phyloP scores from a whole-genome alignment of 2,329 filamentous ascomycete genomes.

The Raffaelea ambrosiae region DNA sequence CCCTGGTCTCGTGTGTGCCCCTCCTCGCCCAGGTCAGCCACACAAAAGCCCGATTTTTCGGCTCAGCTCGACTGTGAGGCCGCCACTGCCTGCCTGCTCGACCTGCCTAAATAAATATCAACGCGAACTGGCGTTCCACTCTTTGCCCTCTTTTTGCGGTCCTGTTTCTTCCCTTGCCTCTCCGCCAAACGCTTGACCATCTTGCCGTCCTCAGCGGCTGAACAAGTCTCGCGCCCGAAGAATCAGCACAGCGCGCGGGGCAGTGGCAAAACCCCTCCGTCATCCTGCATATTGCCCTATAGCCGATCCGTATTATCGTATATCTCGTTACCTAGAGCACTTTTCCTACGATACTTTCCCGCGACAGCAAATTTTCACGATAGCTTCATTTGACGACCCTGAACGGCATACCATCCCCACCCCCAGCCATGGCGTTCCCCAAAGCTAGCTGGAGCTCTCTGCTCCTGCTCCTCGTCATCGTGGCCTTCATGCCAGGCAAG shows the following conservation, averaged over 20 bases:
- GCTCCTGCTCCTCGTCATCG: slow-evolving; percentile 43
- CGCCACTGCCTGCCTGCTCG: background rate
- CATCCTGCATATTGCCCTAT: background rate
- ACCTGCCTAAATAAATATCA: background rate
- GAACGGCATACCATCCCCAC: background rate
- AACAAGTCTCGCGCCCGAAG: background rate
- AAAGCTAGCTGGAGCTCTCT: slow-evolving; percentile 38
- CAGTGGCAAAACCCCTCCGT: background rate
- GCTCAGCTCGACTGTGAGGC: background rate
- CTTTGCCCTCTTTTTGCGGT: too few species aligned
- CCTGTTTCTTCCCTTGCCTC: too few species aligned
- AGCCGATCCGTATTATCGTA: background rate
- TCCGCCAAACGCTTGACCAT: too few species aligned
- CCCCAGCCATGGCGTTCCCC: slow-evolving; percentile 36
- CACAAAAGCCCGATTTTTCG: background rate
- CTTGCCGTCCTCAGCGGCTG: background rate
- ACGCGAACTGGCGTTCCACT: background rate
- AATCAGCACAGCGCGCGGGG: background rate
- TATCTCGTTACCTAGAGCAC: too few species aligned
- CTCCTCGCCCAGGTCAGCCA: background rate
- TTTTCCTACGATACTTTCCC: too few species aligned
- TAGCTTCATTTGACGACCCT: background rate
- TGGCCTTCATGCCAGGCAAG: slow-evolving; percentile 48
- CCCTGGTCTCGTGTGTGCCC: background rate
- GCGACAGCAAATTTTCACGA: background rate